Base-by-base conservation (phyloP, 148 eudicot genomes). In the Amaranthus palmeri region DNA sequence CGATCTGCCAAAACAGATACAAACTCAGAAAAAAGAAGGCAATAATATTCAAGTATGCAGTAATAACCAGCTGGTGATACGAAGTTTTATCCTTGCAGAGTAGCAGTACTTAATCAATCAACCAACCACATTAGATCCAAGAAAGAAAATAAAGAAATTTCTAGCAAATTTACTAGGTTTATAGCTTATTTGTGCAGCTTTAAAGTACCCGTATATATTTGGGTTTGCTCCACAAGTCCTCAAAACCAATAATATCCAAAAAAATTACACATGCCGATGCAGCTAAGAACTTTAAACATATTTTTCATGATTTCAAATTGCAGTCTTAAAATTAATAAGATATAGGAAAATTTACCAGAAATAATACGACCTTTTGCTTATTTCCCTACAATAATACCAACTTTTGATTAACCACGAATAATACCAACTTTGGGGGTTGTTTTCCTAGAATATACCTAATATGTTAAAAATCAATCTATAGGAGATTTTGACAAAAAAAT, bases 1-100 rank as follows among this genome's bases (percentile, higher is more conserved):
- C 72, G 72, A 86, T 77, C 97, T 91, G 86, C 69, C 77, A 44
- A 13, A 52, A 61, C 13, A 64, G 10, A 40, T 49, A 70, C 54
- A 70, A n/a, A 44, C 7, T 17, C 6, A 13, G 25, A 46, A 51
- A 36, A 17, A 67, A 25, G 40, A 48, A 67, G n/a, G 17, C 54
- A 12, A 42, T 18, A 69, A 49, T 41, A 8, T 56, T 44, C 8
- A 13, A 54, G 51, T 52, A 52, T 7, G 67, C 2, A 10, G 9
- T 17, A 18, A n/a, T 15, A 55, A 3, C 5, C 18, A 11, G 42
- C 17, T 9, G 49, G 36, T 25, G 36, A 25, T 25, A 25, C 7
- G 61, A 17, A 17, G 61, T 9, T 43, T 43, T 45, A 46, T 17
- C 69, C 54, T 65, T 15, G 69, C 2, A n/a, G n/a, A n/a, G n/a